Evolutionary conservation across 495 filamentous ascomycete species (phyloP).

Genomic region (Penicillium herquei): DNA sequence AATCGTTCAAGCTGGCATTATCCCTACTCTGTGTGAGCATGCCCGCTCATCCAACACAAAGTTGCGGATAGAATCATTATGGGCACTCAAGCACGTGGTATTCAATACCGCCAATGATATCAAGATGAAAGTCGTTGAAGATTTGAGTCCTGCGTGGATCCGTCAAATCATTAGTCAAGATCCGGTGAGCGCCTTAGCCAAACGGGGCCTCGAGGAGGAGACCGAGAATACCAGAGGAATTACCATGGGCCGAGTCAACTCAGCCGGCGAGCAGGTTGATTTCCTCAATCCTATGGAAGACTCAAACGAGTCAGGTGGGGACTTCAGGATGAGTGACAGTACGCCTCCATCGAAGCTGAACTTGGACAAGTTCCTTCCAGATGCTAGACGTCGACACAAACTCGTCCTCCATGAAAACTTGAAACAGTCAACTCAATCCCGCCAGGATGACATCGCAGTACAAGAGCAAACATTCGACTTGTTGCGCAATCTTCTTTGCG

Average conservation of each 20-base stretch:
- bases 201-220: conserved; percentile 39
- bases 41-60: conserved; percentile 72
- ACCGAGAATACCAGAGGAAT: conserved; percentile 34
- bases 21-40: conserved; percentile 78
- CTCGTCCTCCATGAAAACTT: conserved; percentile 49
- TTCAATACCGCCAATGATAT: conserved; percentile 61
- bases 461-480: conserved; percentile 89
- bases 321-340: conserved; percentile 60
- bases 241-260: conserved; percentile 63
- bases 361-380: conserved; percentile 41
- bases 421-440: conserved; percentile 50
- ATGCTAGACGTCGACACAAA: conserved; percentile 42
- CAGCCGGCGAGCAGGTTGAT: conserved; percentile 63
- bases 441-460: conserved; percentile 76
- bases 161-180: conserved; percentile 65
- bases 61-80: conserved; percentile 77
- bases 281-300: conserved; percentile 60
- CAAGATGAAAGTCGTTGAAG: conserved; percentile 73
- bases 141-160: conserved; percentile 76
- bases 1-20: conserved; percentile 71
- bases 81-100: conserved; percentile 90
- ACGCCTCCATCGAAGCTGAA: conserved; percentile 43
- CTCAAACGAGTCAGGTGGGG: conserved; percentile 60
- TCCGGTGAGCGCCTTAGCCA: conserved; percentile 29
- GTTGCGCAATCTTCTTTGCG: conserved; percentile 84